These are phyloP conservation scores for Syncephalastrum sp. DNA, from an alignment of 371 early-diverging fungal genomes.

Conservation along the genomic window DNA sequence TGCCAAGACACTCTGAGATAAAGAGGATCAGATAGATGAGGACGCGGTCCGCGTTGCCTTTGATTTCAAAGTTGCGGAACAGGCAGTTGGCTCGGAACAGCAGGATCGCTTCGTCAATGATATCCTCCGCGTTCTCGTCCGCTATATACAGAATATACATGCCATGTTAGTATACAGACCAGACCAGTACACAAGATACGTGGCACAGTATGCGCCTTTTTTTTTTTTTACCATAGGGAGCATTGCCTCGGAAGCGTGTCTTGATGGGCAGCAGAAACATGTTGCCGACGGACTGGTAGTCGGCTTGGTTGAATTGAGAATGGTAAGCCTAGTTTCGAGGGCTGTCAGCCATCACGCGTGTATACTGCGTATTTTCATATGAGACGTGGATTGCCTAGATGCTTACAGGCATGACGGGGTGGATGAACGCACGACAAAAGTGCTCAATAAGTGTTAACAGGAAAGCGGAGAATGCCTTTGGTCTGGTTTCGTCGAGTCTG, in stretches of 20 bases:
- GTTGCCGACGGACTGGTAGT: conserved; percentile 78
- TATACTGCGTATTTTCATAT: neutral
- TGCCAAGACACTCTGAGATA: conserved; percentile 84
- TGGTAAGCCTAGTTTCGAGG: conserved; percentile 77
- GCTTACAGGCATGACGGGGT: conserved; percentile 13
- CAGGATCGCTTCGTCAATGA: conserved; percentile 90
- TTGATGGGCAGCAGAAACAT: conserved; percentile 88
- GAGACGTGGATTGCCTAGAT: neutral
- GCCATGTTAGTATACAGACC: neutral
- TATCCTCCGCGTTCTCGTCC: conserved; percentile 74
- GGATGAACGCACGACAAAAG: conserved; percentile 1
- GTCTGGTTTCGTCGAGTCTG: neutral
- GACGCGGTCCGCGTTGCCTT: conserved; percentile 89
- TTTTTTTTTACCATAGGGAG: conserved; percentile 57
- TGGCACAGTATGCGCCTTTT: too few species aligned
- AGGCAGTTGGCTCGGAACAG: conserved; percentile 95
- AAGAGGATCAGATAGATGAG: conserved; percentile 93
- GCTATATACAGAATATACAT: conserved; percentile 28
- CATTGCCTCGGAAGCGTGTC: conserved; percentile 86
- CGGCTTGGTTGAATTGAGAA: conserved; percentile 80
- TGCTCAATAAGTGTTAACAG: neutral
- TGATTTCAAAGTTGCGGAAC: conserved; percentile 98
- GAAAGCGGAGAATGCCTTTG: neutral
- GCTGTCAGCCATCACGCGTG: neutral
- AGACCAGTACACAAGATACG: too few species aligned